Evolutionary conservation across 192 early-diverging fungal genomes (phyloP).

Genomic region (Coemansia sp.): DNA sequence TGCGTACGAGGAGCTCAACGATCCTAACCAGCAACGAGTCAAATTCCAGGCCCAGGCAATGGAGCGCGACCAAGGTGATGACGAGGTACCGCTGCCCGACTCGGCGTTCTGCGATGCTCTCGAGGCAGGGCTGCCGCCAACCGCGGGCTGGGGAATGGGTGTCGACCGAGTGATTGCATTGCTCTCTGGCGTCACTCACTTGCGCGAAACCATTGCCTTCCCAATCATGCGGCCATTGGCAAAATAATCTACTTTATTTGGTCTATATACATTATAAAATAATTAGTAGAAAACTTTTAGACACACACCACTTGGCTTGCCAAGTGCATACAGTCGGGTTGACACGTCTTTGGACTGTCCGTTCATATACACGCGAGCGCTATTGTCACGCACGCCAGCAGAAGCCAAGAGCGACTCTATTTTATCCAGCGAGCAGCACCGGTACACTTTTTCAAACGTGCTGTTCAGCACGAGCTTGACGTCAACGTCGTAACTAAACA

Average conservation of each 20-base stretch:
- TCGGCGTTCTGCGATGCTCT: constrained; percentile 72
- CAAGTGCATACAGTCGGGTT: neutral
- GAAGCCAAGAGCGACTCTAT: neutral
- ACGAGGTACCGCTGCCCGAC: constrained; percentile 75
- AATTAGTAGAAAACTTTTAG: neutral
- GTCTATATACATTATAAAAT: too few species aligned
- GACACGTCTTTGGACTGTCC: neutral
- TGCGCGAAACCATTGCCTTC: constrained; percentile 84
- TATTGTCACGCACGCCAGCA: neutral
- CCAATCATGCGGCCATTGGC: constrained; percentile 56
- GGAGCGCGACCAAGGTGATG: constrained; percentile 70
- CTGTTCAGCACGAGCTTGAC: neutral
- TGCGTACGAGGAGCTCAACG: constrained; percentile 89
- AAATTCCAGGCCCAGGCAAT: constrained; percentile 64
- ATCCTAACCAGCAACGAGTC: constrained; percentile 71
- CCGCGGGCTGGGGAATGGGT: constrained; percentile 90
- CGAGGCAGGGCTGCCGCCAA: constrained; percentile 83
- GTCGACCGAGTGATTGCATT: constrained; percentile 78
- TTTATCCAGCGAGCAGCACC: neutral
- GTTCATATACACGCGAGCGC: neutral
- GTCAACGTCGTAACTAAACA: neutral
- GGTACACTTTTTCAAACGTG: neutral
- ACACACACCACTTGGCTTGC: neutral
- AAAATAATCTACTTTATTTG: neutral
- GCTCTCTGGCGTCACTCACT: constrained; percentile 63